Evolutionary conservation across 2,329 filamentous ascomycete species (phyloP).

Genomic region (Trichoderma endophyticum): DNA sequence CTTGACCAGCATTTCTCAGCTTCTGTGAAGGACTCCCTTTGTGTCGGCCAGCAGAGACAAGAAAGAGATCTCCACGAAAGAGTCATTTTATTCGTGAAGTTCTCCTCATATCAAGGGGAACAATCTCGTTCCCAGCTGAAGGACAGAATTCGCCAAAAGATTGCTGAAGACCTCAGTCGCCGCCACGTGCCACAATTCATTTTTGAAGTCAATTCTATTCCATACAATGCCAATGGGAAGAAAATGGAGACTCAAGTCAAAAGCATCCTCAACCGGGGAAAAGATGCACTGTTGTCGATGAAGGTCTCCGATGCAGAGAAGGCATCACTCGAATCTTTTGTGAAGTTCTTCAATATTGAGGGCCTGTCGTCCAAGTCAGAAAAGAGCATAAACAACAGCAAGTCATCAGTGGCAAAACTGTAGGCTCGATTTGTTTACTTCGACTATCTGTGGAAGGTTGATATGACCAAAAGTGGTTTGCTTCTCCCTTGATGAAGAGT

Average conservation of each 20-base stretch:
- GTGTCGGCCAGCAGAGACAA: not conserved
- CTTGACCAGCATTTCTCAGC: not conserved
- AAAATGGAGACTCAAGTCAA: not conserved
- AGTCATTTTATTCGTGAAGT: not conserved
- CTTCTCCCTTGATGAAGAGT: no score
- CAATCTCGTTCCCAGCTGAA: not conserved
- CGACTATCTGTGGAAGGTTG: no score
- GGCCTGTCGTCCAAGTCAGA: not conserved
- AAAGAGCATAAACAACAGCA: not conserved
- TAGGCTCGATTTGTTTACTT: not conserved
- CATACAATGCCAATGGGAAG: not conserved
- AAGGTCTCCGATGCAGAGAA: not conserved
- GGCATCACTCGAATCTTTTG: not conserved
- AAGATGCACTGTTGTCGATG: not conserved
- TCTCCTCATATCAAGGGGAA: not conserved
- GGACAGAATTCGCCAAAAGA: not conserved
- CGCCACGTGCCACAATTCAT: not conserved
- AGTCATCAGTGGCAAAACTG: not conserved
- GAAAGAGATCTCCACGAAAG: not conserved
- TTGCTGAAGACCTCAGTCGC: not conserved
- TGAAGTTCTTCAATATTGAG: not conserved
- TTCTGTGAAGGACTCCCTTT: not conserved
- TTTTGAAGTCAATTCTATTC: not conserved
- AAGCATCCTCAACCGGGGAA: not conserved
- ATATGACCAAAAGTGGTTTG: no score